Evolutionary conservation across 768 basidiomycete species (phyloP), one percentile per base, ranked within the genome.

Genomic region (Coprinellus micaceus): DNA sequence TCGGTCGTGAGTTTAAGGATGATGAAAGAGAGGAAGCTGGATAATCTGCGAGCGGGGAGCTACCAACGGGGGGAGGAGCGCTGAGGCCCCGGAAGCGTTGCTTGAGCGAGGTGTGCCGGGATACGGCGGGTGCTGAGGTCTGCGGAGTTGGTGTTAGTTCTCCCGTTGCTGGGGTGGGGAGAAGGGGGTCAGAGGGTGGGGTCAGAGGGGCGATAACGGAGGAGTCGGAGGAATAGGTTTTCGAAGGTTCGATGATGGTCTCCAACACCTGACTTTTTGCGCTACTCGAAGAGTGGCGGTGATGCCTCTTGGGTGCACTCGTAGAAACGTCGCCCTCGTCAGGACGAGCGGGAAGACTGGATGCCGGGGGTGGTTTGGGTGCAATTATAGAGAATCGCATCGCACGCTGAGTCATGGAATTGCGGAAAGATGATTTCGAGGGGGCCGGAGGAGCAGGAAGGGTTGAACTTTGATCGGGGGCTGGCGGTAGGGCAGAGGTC

Each of bases 21-120:
- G 63, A 47, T 2, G 73, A 63, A 28, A 45, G 36, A 9, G 46
- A 30, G 15, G 21, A 28, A 48, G 53, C 7, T 0, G 36, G 40
- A 4, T 36, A 12, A 45, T 45, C 37, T 19, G 33, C 10, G 22
- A 56, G 28, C 36, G 36, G 17, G 9, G 54, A 43, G 1, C 24
- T 21, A 28, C 28, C 40, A 36, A 39, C 13, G 47, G 67, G 48
- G 10, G 83, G 69, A 22, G 85, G 85, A 3, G 85, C 77, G 63
- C 86, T 89, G 50, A 84, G 78, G 49, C 86, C 83, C 50, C 89
- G 84, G 53, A 89, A 63, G 30, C 89, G 85, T 59, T 82, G 82
- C 61, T 78, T 82, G 61, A 89, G 62, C 11, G 84, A 82, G 2
- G 77, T 60, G 44, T 73, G 69, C 5, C 75, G 71, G 26, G 72